These are phyloP conservation scores for Mortierella polycephala DNA, from an alignment of 371 early-diverging fungal species.

Conservation along the genomic window DNA sequence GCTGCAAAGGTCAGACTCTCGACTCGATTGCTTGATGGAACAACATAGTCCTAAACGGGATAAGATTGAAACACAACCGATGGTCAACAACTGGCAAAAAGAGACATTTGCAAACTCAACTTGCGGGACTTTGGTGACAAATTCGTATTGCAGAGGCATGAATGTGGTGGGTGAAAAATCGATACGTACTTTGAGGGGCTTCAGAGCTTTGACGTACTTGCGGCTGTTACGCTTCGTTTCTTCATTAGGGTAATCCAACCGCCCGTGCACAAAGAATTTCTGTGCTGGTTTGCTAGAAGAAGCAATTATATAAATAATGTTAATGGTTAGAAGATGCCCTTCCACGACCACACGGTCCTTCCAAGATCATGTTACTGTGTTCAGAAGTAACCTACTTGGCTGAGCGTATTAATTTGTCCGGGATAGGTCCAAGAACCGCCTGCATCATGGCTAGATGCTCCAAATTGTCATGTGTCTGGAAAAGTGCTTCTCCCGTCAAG, in stretches of 20 bases:
- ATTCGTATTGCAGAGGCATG: too few relatives aligned
- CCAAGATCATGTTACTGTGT: not conserved
- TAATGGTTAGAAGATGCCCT: not conserved
- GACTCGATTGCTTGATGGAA: constrained; percentile 26
- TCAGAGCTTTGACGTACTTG: constrained; percentile 74
- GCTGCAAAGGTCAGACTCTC: constrained; percentile 36
- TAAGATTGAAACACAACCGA: not conserved
- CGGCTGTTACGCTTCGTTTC: constrained; percentile 71
- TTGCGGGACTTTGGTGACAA: too few relatives aligned
- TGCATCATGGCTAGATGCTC: constrained; percentile 84
- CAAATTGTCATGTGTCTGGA: constrained; percentile 91
- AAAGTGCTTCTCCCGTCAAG: constrained; percentile 93
- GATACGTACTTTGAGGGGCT: constrained; percentile 63
- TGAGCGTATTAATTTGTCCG: constrained; percentile 54
- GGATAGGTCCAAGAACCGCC: constrained; percentile 66
- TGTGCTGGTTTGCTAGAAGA: constrained; percentile 57
- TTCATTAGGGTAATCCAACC: constrained; percentile 73
- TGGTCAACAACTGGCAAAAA: not conserved
- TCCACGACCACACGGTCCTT: not conserved
- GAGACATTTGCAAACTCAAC: too few relatives aligned
- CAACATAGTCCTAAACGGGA: constrained; percentile 31
- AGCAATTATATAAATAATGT: not conserved
- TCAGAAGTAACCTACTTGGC: constrained; percentile 50
- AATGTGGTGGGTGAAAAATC: not conserved
- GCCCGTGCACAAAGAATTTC: constrained; percentile 69